Evolutionary conservation across 768 basidiomycete species (phyloP), one percentile per base, ranked within the genome.

Genomic region (Tricholoma bakamatsutake): DNA sequence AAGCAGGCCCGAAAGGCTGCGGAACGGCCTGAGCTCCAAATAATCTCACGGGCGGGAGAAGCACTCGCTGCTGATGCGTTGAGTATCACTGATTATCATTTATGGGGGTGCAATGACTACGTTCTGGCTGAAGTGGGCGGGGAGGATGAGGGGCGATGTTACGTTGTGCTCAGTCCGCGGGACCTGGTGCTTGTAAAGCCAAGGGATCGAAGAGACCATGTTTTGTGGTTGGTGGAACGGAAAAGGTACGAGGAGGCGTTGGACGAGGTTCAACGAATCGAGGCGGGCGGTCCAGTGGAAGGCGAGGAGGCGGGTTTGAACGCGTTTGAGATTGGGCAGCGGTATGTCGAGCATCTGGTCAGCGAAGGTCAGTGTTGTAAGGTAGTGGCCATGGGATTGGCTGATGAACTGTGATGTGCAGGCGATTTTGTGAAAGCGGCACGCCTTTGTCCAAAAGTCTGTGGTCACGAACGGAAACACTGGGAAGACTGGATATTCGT

Each of bases 401-500:
- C 27, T 48, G 15, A 48, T 31, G 15, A 10, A 12, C 15, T 10
- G 56, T 6, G 18, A 54, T 34, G 24, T 28, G 17, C 24, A 80
- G 78, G 73, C 42, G 74, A 80, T 49, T 98, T 83, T 61, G 71
- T 67, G 0, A 90, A 90, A 63, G 96, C 96, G 1, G 97, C 96
- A 0, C 72, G 77, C 8, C 71, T 97, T 24, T 87, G 85, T 61
- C 87, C 92, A 0, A 93, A 90, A 66, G 92, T 98, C 6, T 89
- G 96, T 60, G 87, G 81, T 3, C 82, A 83, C 43, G 83, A 96
- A 62, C 70, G 78, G 10, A 86, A 84, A 63, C 79, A 81, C n/a
- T 99, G 97, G 97, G 95, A 98, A 66, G 83, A 88, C 62, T 97
- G 90, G 90, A 90, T 98, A 64, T 96, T 97, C 63, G 74, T 82